phyloP scores from a whole-genome alignment of 331 rosid genomes.

The Quercus lobata region DNA sequence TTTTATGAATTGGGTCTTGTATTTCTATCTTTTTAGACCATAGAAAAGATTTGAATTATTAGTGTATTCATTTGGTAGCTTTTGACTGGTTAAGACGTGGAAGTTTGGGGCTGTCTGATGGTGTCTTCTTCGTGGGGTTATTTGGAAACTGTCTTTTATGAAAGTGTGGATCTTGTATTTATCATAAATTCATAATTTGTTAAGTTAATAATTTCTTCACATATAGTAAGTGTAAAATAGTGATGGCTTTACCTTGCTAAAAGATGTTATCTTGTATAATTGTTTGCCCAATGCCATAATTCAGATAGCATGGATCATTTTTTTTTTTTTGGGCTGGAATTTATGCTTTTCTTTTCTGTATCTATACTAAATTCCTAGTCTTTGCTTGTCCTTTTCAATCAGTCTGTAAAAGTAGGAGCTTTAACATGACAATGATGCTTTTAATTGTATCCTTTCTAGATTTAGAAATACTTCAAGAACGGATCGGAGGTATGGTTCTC shows the following conservation, averaged over 20 bases:
- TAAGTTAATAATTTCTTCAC: slow-evolving; percentile 6
- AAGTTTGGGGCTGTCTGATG: not conserved
- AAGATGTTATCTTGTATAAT: slow-evolving; percentile 24
- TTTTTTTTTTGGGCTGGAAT: slow-evolving; percentile 5
- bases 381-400: not conserved
- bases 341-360: slow-evolving; percentile 12
- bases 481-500: slow-evolving; percentile 46
- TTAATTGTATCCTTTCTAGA: slow-evolving; percentile 13
- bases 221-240: not conserved
- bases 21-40: not conserved
- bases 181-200: not conserved
- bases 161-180: slow-evolving; percentile 7
- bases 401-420: slow-evolving; percentile 17
- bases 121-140: not conserved
- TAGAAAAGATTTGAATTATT: not conserved
- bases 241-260: not conserved
- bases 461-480: slow-evolving; percentile 53
- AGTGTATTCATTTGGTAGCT: not conserved
- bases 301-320: not conserved
- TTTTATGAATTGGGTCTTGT: not conserved
- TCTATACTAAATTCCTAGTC: not conserved
- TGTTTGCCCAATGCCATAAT: not conserved
- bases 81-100: not conserved
- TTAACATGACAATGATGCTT: slow-evolving; percentile 16
- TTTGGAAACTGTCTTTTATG: slow-evolving; percentile 4